A percentile compares a stretch with the other conserved stretches of the same genome.
Conservation (phyloP, 805 yeast species). For the Cyberlindnera americana region DNA sequence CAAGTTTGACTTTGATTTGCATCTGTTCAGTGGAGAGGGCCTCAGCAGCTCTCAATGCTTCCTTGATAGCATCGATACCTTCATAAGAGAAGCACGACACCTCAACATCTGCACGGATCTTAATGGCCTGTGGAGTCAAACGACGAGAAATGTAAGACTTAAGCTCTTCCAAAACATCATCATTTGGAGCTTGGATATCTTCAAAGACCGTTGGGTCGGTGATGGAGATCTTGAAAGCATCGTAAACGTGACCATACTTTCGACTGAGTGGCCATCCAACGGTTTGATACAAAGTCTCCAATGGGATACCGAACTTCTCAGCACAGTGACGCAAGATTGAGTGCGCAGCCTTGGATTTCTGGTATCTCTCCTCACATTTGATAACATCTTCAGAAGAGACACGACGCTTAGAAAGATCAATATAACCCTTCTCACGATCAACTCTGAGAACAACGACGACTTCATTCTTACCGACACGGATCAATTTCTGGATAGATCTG, state of each 20-base stretch:
- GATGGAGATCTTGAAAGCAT: conserved; percentile 94
- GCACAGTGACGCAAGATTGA: conserved; percentile 98
- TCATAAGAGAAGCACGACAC: conserved; percentile 96
- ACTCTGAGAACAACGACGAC: conserved; percentile 97
- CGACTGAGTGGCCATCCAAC: conserved; percentile 97
- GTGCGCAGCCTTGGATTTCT: conserved; percentile 95
- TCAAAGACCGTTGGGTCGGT: conserved; percentile 86
- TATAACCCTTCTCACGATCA: conserved; percentile 97
- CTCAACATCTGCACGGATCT: conserved; percentile 97
- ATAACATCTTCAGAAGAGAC: conserved; percentile 97
- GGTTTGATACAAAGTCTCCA: conserved; percentile 80
- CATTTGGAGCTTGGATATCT: conserved; percentile 65
- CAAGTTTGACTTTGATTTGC: conserved; percentile 90
- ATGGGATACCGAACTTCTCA: conserved; percentile 85
- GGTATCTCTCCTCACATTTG: conserved; percentile 96
- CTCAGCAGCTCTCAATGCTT: conserved; percentile 86
- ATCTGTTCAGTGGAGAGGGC: conserved; percentile 74
- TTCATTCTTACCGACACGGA: conserved; percentile 97
- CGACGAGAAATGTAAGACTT: conserved; percentile 85
- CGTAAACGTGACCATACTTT: conserved; percentile 95
- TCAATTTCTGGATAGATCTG: conserved; percentile 93
- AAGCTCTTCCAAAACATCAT: conserved; percentile 78
- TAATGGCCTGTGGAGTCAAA: conserved; percentile 96
- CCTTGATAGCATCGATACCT: conserved; percentile 95
- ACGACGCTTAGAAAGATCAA: conserved; percentile 95